phyloP scores from a whole-genome alignment of 208 protist genomes.

The Trypanosoma conorhini region DNA sequence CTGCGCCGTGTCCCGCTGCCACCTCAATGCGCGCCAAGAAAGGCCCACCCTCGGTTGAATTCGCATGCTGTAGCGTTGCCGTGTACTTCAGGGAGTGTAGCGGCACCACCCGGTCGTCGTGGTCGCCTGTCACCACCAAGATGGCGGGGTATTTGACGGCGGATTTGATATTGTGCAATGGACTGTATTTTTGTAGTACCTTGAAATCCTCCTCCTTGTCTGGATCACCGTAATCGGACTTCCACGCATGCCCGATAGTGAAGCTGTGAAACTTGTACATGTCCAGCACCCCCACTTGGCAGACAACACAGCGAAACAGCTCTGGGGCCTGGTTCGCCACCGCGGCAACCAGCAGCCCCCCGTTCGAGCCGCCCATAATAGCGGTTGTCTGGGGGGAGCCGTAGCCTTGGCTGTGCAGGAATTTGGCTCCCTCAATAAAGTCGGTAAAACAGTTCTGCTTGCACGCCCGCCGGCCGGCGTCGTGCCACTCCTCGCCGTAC shows the following conservation, averaged over 20 bases:
- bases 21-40: conserved; percentile 89
- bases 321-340: conserved; percentile 90
- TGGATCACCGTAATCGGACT: conserved; percentile 92
- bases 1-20: conserved; percentile 87
- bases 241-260: conserved; percentile 94
- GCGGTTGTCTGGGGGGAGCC: conserved; percentile 84
- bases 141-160: conserved; percentile 89
- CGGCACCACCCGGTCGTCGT: conserved; percentile 97
- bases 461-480: conserved; percentile 71
- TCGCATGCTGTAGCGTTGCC: conserved; percentile 91
- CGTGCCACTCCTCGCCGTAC: conserved; percentile 95
- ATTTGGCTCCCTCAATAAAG: conserved; percentile 78
- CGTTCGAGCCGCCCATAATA: conserved; percentile 95
- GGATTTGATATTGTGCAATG: conserved; percentile 91
- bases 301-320: conserved; percentile 79
- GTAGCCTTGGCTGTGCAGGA: conserved; percentile 72
- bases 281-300: conserved; percentile 93
- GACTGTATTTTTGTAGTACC: conserved; percentile 93
- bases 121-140: conserved; percentile 92
- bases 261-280: conserved; percentile 97
- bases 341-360: conserved; percentile 93
- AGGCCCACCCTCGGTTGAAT: conserved; percentile 60
- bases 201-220: conserved; percentile 93
- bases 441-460: conserved; percentile 94
- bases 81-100: conserved; percentile 96